Percentiles rank a stretch among this genome's conserved stretches.
These are phyloP conservation scores for Pichia membranifaciens DNA, from an alignment of 805 yeast species.

Conservation along the genomic window DNA sequence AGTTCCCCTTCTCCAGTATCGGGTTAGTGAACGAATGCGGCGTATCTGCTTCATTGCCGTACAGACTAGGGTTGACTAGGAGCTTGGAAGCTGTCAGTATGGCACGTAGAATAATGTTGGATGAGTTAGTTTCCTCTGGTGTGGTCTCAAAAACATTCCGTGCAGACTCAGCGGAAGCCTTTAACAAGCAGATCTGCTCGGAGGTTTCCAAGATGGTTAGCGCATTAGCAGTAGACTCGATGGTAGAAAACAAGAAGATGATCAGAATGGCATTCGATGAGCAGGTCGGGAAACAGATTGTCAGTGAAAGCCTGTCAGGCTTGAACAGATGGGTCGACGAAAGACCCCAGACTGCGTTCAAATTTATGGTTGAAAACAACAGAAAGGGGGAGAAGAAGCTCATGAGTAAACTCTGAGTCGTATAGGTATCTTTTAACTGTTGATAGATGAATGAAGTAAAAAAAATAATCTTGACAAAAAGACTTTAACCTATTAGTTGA, in stretches of 20 bases:
- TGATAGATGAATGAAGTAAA: no score
- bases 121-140: conserved; percentile 52
- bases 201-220: conserved; percentile 33
- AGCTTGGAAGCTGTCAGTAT: conserved; percentile 70
- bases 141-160: conserved; percentile 55
- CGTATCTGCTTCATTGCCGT: conserved; percentile 58
- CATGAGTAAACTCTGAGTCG: not conserved
- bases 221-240: conserved; percentile 40
- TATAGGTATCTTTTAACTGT: no score
- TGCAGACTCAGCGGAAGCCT: conserved; percentile 31
- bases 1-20: conserved; percentile 74
- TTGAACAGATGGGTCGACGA: conserved; percentile 66
- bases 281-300: conserved; percentile 43
- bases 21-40: conserved; percentile 85
- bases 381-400: conserved; percentile 5
- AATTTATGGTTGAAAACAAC: conserved; percentile 9
- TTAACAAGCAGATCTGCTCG: conserved; percentile 36
- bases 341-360: conserved; percentile 55
- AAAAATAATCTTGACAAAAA: conserved; percentile 4
- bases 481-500: conserved; percentile 24
- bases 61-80: conserved; percentile 64
- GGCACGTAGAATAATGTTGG: conserved; percentile 57
- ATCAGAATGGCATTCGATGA: conserved; percentile 30
- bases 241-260: conserved; percentile 41
- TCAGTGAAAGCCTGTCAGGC: conserved; percentile 65